These are phyloP conservation scores for Fragaria nilgerrensis DNA, from an alignment of 306 rosid species.

Conservation along the genomic window DNA sequence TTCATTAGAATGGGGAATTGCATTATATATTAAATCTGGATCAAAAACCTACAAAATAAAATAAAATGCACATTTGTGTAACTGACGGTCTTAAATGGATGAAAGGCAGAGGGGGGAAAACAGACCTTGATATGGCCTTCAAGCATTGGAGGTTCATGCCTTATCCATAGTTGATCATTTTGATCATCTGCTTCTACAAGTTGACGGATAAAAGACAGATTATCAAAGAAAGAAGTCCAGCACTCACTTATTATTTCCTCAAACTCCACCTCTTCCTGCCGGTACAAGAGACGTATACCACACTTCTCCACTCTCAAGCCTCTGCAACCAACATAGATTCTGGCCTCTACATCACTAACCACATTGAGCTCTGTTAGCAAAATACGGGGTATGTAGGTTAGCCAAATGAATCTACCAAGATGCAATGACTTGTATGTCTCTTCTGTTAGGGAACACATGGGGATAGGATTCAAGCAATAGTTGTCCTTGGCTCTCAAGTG, in stretches of 20 bases:
- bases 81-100: not conserved
- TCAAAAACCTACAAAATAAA: not conserved
- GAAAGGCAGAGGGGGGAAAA: not conserved
- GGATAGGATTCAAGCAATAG: too few species aligned
- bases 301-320: too few species aligned
- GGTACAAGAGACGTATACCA: too few species aligned
- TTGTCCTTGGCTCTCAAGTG: too few species aligned
- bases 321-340: too few species aligned
- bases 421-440: too few species aligned
- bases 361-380: too few species aligned
- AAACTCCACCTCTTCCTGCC: not conserved
- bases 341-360: too few species aligned
- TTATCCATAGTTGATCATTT: not conserved
- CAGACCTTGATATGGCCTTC: not conserved
- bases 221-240: slow-evolving; percentile 8
- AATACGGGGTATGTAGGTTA: too few species aligned
- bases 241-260: not conserved
- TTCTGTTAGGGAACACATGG: too few species aligned
- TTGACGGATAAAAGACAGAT: not conserved
- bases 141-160: not conserved
- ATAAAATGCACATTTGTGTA: not conserved
- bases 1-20: not conserved
- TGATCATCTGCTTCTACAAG: too few species aligned
- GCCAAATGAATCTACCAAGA: too few species aligned
- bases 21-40: not conserved